phyloP scores from a whole-genome alignment of 2,329 filamentous ascomycete genomes.

The Fusarium coicis region DNA sequence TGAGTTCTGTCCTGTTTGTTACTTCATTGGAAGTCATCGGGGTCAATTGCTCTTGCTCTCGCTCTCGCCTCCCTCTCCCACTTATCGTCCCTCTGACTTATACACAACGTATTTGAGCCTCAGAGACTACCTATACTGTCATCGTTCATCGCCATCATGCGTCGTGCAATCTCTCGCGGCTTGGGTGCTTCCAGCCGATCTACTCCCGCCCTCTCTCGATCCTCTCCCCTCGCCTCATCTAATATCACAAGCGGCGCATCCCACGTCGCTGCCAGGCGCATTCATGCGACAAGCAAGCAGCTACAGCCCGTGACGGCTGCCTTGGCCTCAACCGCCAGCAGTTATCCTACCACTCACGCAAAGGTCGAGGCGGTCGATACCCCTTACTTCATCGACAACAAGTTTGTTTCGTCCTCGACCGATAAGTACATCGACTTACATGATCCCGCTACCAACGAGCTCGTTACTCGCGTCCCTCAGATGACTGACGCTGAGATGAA shows the following conservation, averaged over 20 bases:
- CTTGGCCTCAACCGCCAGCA: slow-evolving; percentile 65
- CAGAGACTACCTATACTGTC: neutral
- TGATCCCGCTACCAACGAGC: slow-evolving; percentile 87
- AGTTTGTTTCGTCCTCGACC: slow-evolving; percentile 75
- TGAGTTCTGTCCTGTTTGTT: slow-evolving; percentile 5
- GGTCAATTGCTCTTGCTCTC: slow-evolving; percentile 12
- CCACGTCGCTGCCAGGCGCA: slow-evolving; percentile 59
- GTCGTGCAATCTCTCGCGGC: slow-evolving; percentile 57
- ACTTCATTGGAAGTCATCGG: slow-evolving; percentile 24
- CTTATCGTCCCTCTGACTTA: neutral
- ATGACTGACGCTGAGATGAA: slow-evolving; percentile 81
- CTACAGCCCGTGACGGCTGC: slow-evolving; percentile 61
- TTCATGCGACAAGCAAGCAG: slow-evolving; percentile 68
- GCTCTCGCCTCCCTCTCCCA: neutral
- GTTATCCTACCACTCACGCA: slow-evolving; percentile 78
- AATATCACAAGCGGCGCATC: slow-evolving; percentile 52
- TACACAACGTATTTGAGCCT: neutral
- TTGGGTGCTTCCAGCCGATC: slow-evolving; percentile 49
- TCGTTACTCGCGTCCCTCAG: slow-evolving; percentile 85
- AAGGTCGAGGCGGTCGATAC: slow-evolving; percentile 76
- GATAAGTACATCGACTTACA: slow-evolving; percentile 81
- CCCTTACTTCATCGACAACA: slow-evolving; percentile 84
- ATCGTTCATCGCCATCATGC: slow-evolving; percentile 51
- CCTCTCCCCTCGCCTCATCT: slow-evolving; percentile 48
- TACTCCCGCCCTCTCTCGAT: slow-evolving; percentile 41